A percentile compares a stretch with the other conserved stretches of the same genome.
Conservation (phyloP, 2,329 filamentous ascomycete genomes). For the Coniochaeta sp. region DNA sequence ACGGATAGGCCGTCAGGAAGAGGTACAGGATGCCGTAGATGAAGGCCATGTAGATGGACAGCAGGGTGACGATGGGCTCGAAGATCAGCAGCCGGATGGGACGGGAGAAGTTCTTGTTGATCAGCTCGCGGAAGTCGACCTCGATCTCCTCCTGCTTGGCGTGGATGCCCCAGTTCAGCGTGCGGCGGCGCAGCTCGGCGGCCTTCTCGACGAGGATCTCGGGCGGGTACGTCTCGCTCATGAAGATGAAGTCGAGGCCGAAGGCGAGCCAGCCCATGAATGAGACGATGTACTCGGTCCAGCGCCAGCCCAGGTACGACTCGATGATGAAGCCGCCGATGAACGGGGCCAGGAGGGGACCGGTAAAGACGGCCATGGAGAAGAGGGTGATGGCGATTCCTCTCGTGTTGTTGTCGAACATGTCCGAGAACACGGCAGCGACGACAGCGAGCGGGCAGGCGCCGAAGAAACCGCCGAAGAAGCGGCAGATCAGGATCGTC, state of each 20-base stretch:
- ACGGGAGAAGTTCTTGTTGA: slow-evolving; percentile 61
- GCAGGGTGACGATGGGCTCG: slow-evolving; percentile 61
- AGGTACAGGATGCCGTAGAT: slow-evolving; percentile 76
- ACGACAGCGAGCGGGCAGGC: slow-evolving; percentile 63
- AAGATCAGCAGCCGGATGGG: slow-evolving; percentile 58
- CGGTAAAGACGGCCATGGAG: slow-evolving; percentile 57
- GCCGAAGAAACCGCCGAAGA: slow-evolving; percentile 68
- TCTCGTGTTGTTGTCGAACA: slow-evolving; percentile 58
- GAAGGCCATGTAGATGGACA: slow-evolving; percentile 68
- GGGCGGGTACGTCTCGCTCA: slow-evolving; percentile 65
- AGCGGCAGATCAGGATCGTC: slow-evolving; percentile 62
- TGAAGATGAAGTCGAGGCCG: slow-evolving; percentile 50
- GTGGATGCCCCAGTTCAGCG: slow-evolving; percentile 64
- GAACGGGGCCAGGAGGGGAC: slow-evolving; percentile 60
- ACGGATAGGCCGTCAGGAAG: slow-evolving; percentile 77
- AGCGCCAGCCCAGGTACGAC: slow-evolving; percentile 62
- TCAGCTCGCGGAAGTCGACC: slow-evolving; percentile 54
- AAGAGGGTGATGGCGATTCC: slow-evolving; percentile 52
- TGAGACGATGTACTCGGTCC: slow-evolving; percentile 59
- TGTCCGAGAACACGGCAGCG: slow-evolving; percentile 64
- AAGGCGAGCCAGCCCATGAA: slow-evolving; percentile 59
- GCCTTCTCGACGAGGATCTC: slow-evolving; percentile 57
- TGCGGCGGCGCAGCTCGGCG: slow-evolving; percentile 52
- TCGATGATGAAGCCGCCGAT: slow-evolving; percentile 59
- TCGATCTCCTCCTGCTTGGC: slow-evolving; percentile 67